Base-by-base conservation (phyloP, 805 yeast species). In the Cyberlindnera meyerae region DNA sequence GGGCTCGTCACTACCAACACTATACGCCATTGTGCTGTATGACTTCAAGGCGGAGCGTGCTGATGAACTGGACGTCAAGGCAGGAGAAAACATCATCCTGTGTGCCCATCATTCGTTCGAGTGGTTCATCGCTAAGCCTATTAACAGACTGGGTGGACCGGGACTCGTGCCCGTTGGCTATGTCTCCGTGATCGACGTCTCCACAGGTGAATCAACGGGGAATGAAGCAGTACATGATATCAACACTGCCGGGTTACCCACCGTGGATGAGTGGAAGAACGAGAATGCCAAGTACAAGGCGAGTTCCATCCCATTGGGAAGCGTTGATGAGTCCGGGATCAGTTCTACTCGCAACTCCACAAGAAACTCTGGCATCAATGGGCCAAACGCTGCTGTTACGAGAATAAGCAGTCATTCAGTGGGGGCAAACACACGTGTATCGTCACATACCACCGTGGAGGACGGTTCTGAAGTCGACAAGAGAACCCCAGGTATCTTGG, bases 41-140 rank as follows among this genome's bases (percentile, higher is more conserved):
- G 95, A 86, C 51, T 93, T 93, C 61, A 71, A 68, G 43, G 97
- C 97, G 6, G 73, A 68, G 50, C 64, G 70, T 41, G 58, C 76
- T 8, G 98, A 94, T 63, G 99, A 93, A 61, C 70, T 93, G 46
- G 81, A 82, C 45, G 86, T 90, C 3, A 55, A 61, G 20, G 84
- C 84, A 2, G 97, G 97, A 26, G 99, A 93, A 52, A 82, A 84
- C 51, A 73, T 93, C 44, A 84, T 89, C 21, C 77, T 94, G 11
- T 90, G 96, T 62, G 99, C 99, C 2, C 97, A 90, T 61, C 95
- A 90, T 55, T 88, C 87, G 38, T 83, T 70, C 47, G 99, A 94
- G 63, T 93, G 99, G 99, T 89, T 88, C 51, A 93, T 93, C 42
- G 97, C 97, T 5, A 93, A 93, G 58, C 96, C 96, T 11, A 84